These are phyloP conservation scores for Pichia nanzhaoensis DNA, from an alignment of 805 yeast genomes.

Conservation along the genomic window DNA sequence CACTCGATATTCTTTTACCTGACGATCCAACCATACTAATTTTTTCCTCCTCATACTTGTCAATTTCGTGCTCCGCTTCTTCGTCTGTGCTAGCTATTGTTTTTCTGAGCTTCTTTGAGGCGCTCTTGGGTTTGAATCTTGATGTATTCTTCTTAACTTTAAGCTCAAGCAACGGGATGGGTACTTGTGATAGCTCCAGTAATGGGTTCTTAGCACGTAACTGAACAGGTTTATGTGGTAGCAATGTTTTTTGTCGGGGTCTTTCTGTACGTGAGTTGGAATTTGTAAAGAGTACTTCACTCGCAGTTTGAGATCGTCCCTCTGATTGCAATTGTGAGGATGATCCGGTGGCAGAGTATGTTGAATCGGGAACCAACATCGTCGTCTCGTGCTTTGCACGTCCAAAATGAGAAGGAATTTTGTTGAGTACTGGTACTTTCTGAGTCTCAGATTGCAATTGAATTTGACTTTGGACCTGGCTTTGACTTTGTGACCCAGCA, in stretches of 20 bases:
- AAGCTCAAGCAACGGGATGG: no score
- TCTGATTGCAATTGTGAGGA: constrained; percentile 3
- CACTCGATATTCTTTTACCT: not conserved
- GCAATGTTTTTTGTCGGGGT: not conserved
- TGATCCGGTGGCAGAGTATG: constrained; percentile 1
- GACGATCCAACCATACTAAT: no score
- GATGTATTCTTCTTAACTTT: not conserved
- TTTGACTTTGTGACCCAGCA: no score
- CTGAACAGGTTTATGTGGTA: not conserved
- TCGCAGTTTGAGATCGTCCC: constrained; percentile 1
- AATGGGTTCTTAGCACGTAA: not conserved
- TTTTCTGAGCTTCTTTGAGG: not conserved
- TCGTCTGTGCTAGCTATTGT: not conserved
- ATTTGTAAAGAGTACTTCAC: not conserved
- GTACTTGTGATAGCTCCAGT: not conserved
- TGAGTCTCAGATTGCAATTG: not conserved
- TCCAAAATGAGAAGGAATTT: not conserved
- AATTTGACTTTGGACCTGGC: no score
- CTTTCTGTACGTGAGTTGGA: not conserved
- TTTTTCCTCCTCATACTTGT: not conserved
- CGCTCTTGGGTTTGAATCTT: not conserved
- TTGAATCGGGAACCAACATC: not conserved
- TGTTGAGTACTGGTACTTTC: not conserved
- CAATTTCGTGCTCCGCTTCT: not conserved
- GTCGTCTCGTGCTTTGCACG: not conserved